These are phyloP conservation scores for Tuber indicum DNA, from an alignment of 495 filamentous ascomycete species.

Conservation along the genomic window DNA sequence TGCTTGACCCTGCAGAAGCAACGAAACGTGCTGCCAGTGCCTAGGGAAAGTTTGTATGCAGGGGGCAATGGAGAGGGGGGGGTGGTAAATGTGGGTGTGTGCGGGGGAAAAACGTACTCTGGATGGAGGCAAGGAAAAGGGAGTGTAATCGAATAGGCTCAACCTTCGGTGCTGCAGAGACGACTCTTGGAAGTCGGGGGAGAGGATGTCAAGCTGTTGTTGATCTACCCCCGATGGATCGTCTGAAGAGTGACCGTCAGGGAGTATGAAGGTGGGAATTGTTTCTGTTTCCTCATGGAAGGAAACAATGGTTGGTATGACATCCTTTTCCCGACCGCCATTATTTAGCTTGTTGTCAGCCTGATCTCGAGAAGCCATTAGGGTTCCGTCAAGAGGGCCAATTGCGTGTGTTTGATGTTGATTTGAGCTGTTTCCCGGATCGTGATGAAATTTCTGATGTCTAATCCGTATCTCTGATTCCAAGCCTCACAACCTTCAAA, in stretches of 20 bases:
- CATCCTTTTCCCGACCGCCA: slow-evolving; percentile 10
- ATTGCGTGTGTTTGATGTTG: slow-evolving; percentile 20
- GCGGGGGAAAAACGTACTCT: slow-evolving; percentile 35
- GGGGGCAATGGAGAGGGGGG: neutral
- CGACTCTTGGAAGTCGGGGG: slow-evolving; percentile 20
- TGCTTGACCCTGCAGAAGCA: neutral
- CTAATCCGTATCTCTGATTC: slow-evolving; percentile 3
- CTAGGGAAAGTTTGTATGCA: neutral
- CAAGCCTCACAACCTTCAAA: slow-evolving; percentile 21
- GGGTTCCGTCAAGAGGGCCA: slow-evolving; percentile 18
- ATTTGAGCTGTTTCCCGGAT: slow-evolving; percentile 17
- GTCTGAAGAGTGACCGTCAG: slow-evolving; percentile 14
- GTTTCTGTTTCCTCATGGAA: slow-evolving; percentile 19
- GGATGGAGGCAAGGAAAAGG: slow-evolving; percentile 39
- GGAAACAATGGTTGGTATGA: slow-evolving; percentile 20
- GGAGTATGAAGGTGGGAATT: slow-evolving; percentile 31
- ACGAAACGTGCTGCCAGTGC: neutral
- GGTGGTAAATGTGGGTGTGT: neutral
- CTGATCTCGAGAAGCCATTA: slow-evolving; percentile 23
- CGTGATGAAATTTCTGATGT: slow-evolving; percentile 5
- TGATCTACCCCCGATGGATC: slow-evolving; percentile 10
- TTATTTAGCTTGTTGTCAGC: slow-evolving; percentile 22
- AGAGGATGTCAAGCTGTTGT: slow-evolving; percentile 19
- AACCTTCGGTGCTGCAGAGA: slow-evolving; percentile 37
- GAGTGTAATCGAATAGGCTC: slow-evolving; percentile 38